A percentile compares a stretch with the other conserved stretches of the same genome.
Conservation (phyloP, 2,329 filamentous ascomycete genomes). For the Uncinocarpus reesii region DNA sequence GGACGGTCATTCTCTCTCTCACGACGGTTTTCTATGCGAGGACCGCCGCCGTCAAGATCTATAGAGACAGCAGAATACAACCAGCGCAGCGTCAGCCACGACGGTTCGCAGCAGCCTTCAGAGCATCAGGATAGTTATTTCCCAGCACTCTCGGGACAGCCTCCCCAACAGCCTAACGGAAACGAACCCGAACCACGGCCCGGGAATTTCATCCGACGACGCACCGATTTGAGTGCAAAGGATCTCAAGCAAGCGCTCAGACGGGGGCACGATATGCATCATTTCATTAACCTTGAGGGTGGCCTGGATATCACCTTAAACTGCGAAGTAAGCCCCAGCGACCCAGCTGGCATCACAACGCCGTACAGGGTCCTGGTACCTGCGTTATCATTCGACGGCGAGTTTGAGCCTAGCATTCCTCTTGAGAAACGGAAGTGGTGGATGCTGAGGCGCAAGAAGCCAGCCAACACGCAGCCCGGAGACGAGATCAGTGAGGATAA, state of each 20-base stretch:
- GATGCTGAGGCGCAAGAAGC: conserved; percentile 23
- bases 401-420: conserved; percentile 29
- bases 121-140: conserved; percentile 29
- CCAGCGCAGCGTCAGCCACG: conserved; percentile 29
- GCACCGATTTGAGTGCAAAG: conserved; percentile 57
- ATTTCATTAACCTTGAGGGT: conserved; percentile 62
- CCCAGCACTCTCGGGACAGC: conserved; percentile 18
- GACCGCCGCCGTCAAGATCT: conserved; percentile 33
- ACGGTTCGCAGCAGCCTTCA: conserved; percentile 24
- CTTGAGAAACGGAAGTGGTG: conserved; percentile 33
- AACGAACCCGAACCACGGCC: conserved; percentile 25
- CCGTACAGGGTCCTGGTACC: conserved; percentile 84
- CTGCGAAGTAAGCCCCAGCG: conserved; percentile 73
- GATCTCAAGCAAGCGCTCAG: conserved; percentile 49
- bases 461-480: neutral
- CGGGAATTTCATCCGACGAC: conserved; percentile 53
- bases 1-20: conserved; percentile 28
- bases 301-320: conserved; percentile 82
- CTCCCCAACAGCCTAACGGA: conserved; percentile 8
- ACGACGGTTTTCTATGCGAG: conserved; percentile 39
- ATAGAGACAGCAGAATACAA: conserved; percentile 12
- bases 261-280: conserved; percentile 44
- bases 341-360: conserved; percentile 77
- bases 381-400: conserved; percentile 49
- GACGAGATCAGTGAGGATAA: conserved; percentile 9